phyloP scores from a whole-genome alignment of 208 protist genomes.

The Acanthamoeba lenticulata region DNA sequence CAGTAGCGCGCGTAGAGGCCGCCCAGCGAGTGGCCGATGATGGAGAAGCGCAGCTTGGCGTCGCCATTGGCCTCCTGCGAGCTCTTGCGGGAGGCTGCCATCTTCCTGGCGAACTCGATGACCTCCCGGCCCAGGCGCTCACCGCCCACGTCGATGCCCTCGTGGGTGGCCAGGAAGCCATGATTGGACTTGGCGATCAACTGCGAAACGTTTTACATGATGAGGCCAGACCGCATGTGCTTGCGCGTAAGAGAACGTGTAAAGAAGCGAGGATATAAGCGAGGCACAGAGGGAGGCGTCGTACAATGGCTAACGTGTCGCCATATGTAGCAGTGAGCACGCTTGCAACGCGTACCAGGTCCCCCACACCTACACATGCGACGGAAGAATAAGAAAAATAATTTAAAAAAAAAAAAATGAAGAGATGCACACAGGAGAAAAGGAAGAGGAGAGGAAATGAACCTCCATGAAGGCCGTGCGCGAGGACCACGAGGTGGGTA shows the following conservation, averaged over 20 bases:
- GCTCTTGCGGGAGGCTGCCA: neutral
- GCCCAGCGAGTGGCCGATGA: neutral
- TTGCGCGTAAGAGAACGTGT: neutral
- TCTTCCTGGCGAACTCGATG: slow-evolving; percentile 12
- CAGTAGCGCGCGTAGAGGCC: neutral
- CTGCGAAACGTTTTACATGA: neutral
- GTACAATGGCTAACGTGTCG: neutral
- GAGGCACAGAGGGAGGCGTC: neutral
- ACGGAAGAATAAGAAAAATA: neutral
- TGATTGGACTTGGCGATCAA: slow-evolving; percentile 31
- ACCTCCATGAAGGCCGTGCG: slow-evolving; percentile 10
- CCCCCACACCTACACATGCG: neutral
- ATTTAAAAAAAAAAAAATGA: neutral
- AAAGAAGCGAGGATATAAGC: too few species aligned
- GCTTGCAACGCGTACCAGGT: neutral
- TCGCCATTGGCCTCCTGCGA: too few species aligned
- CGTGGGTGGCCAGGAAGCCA: slow-evolving; percentile 1
- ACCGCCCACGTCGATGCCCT: neutral
- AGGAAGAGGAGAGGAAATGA: too few species aligned
- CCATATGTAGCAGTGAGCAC: neutral
- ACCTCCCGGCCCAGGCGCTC: neutral
- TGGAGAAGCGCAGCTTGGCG: neutral
- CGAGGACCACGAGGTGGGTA: neutral
- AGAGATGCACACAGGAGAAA: too few species aligned
- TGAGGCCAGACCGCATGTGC: neutral